These are phyloP conservation scores for Pyracantha coccinea DNA, from an alignment of 331 rosid species.

Conservation along the genomic window DNA sequence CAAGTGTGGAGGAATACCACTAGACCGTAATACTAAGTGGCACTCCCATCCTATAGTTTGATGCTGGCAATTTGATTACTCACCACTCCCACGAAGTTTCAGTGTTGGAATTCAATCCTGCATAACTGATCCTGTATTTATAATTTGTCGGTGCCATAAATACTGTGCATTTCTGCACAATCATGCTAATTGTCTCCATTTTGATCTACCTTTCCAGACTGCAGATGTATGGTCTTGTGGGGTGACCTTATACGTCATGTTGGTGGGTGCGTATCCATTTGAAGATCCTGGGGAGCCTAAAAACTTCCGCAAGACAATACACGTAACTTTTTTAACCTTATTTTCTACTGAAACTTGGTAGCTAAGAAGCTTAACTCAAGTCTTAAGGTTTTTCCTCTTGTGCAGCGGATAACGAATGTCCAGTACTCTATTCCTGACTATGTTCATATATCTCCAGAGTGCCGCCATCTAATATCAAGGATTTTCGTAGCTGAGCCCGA, in stretches of 20 bases:
- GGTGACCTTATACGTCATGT: conserved; percentile 94
- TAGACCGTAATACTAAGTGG: no score
- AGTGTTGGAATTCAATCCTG: background rate
- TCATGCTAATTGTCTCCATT: background rate
- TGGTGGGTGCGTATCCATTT: conserved; percentile 96
- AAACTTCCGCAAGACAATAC: conserved; percentile 91
- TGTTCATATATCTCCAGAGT: conserved; percentile 80
- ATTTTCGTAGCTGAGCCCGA: conserved; percentile 87
- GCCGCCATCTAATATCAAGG: conserved; percentile 80
- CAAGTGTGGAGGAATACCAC: no score
- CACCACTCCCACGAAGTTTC: background rate
- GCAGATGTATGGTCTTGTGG: conserved; percentile 99
- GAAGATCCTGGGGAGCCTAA: conserved; percentile 96
- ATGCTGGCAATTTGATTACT: background rate
- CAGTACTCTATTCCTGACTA: conserved; percentile 95
- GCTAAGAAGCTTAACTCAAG: conserved; percentile 17
- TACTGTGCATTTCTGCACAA: background rate
- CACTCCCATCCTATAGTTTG: background rate
- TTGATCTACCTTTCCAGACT: conserved; percentile 43
- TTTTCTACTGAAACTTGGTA: background rate
- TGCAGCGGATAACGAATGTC: conserved; percentile 91
- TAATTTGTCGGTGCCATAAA: background rate
- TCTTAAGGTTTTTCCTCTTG: conserved; percentile 6
- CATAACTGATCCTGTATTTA: background rate
- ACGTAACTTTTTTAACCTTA: conserved; percentile 32